Conservation (phyloP, 2,329 filamentous ascomycete species). For the Sphaerulina vaccinii region DNA sequence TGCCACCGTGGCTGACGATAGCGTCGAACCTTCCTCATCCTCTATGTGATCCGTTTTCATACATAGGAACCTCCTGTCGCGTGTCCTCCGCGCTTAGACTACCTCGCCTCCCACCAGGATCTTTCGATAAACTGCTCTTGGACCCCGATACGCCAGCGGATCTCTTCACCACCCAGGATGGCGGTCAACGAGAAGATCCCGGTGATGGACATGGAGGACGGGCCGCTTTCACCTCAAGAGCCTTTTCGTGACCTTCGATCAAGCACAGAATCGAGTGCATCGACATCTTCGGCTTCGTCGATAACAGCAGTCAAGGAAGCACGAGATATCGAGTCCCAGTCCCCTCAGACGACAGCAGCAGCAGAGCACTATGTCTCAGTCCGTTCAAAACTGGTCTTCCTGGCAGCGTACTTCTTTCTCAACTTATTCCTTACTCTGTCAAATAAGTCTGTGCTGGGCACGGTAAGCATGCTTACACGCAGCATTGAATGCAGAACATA, state of each 20-base stretch:
- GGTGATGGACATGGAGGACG: conserved; percentile 1
- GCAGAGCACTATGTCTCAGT: conserved; percentile 27
- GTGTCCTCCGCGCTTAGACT: too few species aligned
- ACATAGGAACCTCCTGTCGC: too few species aligned
- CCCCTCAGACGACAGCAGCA: conserved; percentile 7
- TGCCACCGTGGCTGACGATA: too few species aligned
- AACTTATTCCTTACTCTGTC: conserved; percentile 56
- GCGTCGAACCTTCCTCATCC: too few species aligned
- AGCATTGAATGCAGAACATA: neutral
- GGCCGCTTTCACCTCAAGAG: conserved; percentile 1
- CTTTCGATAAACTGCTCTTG: too few species aligned
- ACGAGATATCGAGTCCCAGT: conserved; percentile 12
- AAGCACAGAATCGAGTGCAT: conserved; percentile 13
- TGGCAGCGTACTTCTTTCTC: conserved; percentile 50
- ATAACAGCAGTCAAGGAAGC: conserved; percentile 4
- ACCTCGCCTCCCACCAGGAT: too few species aligned
- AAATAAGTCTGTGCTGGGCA: conserved; percentile 56
- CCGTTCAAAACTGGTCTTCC: conserved; percentile 27
- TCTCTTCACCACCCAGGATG: too few species aligned
- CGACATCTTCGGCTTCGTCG: conserved; percentile 4
- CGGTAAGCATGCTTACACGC: conserved; percentile 34
- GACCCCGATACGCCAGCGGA: too few species aligned
- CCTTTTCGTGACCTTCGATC: conserved; percentile 13
- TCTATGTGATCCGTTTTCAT: too few species aligned
- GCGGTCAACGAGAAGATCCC: conserved; percentile 2